Conservation (phyloP, 1,284 basidiomycete species). For the Jaminaea rosea region DNA sequence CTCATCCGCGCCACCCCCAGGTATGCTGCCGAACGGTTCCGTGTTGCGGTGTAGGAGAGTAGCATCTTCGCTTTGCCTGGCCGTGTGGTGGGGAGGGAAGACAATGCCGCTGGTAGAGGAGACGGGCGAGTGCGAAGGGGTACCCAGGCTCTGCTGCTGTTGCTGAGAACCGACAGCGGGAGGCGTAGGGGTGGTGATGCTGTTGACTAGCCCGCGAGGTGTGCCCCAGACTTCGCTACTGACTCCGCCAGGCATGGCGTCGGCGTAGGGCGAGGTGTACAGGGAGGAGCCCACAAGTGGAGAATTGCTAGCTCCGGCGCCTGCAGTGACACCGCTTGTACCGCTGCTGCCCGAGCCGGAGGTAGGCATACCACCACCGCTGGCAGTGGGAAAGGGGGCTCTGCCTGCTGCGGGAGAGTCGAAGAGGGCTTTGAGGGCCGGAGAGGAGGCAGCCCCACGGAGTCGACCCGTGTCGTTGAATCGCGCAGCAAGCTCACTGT, state of each 20-base stretch:
- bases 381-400: conserved; percentile 8
- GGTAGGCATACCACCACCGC: not conserved
- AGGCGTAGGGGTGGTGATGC: too few relatives aligned
- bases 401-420: conserved; percentile 45
- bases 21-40: conserved; percentile 3
- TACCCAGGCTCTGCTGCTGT: too few relatives aligned
- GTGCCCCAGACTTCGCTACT: conserved; percentile 42
- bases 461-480: conserved; percentile 50
- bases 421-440: conserved; percentile 90
- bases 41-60: conserved; percentile 14
- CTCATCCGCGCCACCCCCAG: conserved; percentile 29
- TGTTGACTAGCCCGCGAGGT: too few relatives aligned
- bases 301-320: conserved; percentile 13
- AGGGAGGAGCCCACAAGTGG: conserved; percentile 31
- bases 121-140: conserved; percentile 2
- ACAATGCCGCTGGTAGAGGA: too few relatives aligned
- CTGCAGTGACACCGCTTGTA: not conserved
- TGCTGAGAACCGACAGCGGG: conserved; percentile 6
- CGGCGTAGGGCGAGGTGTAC: conserved; percentile 36
- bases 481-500: conserved; percentile 40
- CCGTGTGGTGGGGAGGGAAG: conserved; percentile 5
- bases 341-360: not conserved
- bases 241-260: conserved; percentile 15
- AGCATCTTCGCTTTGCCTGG: conserved; percentile 25
- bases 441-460: conserved; percentile 74